These are phyloP conservation scores for Trichoderma virens DNA, from an alignment of 495 filamentous ascomycete genomes.

Conservation along the genomic window DNA sequence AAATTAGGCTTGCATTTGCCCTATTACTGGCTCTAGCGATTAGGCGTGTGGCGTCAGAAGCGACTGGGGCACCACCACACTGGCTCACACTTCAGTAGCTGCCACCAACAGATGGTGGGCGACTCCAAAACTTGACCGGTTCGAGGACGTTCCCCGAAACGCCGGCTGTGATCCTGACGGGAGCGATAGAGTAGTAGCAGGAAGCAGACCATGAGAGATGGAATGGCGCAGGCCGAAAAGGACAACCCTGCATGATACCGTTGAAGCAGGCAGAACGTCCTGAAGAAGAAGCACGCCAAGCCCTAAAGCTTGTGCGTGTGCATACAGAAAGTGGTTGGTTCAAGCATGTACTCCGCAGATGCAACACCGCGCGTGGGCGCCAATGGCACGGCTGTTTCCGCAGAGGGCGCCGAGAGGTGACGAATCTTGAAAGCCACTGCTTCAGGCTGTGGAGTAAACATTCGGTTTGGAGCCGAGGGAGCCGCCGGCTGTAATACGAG, in stretches of 20 bases:
- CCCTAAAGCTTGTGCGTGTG: neutral
- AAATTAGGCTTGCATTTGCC: neutral
- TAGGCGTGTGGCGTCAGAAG: constrained; percentile 10
- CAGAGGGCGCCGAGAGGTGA: constrained; percentile 4
- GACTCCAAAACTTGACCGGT: constrained; percentile 6
- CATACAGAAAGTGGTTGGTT: neutral
- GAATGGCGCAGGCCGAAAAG: neutral
- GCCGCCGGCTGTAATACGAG: constrained; percentile 9
- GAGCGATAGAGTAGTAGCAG: neutral
- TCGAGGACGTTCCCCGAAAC: constrained; percentile 8
- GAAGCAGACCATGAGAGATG: neutral
- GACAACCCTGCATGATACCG: neutral
- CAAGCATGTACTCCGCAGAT: neutral
- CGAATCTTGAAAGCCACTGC: neutral
- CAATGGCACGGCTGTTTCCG: constrained; percentile 6
- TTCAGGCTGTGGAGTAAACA: constrained; percentile 1
- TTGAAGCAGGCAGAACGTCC: neutral
- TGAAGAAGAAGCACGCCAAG: neutral
- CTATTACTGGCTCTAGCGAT: neutral
- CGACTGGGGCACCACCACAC: neutral
- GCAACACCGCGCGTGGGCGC: constrained; percentile 6
- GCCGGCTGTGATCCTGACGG: neutral
- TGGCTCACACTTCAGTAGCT: neutral
- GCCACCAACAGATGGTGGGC: neutral
- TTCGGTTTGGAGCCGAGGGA: constrained; percentile 11